Evolutionary conservation across 345 rosid genomes (phyloP), one percentile per base, ranked within the genome.

Genomic region (Adansonia digitata): DNA sequence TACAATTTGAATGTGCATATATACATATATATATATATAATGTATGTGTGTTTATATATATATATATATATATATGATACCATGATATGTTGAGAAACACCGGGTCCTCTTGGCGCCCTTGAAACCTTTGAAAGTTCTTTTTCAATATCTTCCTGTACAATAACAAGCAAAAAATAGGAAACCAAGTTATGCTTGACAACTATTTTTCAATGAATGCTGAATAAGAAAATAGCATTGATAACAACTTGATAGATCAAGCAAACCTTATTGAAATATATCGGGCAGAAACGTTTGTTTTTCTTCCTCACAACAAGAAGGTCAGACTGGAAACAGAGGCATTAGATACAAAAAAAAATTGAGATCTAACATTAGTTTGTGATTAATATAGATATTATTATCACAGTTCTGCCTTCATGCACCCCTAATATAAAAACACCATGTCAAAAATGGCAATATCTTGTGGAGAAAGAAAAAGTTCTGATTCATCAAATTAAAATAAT

Each of bases 231-330:
- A 18, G 62, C 20, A 61, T 66, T 63, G 52, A 46, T 29, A 37
- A 46, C 75, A 75, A 20, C 20, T 78, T 10, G 35, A 34, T 1
- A 20, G 66, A 26, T 72, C 74, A 78, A 75, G 77, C 81, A 56
- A 74, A 94, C 98, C 97, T 94, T 94, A 76, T 90, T 90, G 86
- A 94, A 94, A 86, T 91, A 94, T 79, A 94, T 77, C 14, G 97
- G 98, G 86, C 90, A 91, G 81, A 85, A 94, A 26, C 98, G 91
- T 82, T 81, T 90, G 81, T 85, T 89, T 81, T 77, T 92, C 81
- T 82, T 94, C 89, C 84, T 91, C 82, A 91, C 92, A 62, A 90
- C 90, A 84, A 92, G 86, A 78, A 88, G 95, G 69, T 94, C 98
- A 26, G 98, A 94, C 98, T 94, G 94, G 77, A 84, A n/a, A 75